Base-by-base conservation (phyloP, 441 rosid species). In the Capsella rubella region DNA sequence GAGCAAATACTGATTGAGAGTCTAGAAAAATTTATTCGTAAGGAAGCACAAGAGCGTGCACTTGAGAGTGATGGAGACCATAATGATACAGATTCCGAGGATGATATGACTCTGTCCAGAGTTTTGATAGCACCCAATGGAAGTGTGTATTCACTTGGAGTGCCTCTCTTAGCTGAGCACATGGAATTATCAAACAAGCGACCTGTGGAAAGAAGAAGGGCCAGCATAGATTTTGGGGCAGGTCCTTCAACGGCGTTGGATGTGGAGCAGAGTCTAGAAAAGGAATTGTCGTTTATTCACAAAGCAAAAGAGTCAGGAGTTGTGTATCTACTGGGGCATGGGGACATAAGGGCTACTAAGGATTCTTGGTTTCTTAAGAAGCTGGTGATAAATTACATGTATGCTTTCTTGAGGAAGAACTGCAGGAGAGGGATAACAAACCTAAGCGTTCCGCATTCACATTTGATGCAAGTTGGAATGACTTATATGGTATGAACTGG, bases 401-500 rank as follows among this genome's bases (percentile, higher is more conserved):
- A 95, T 60, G 99, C 97, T 13, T 95, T 93, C 87, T 77, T 95
- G 86, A 90, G 98, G 69, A 95, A 90, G 86, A 95, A 93, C 75
- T 81, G 89, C 89, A 78, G 99, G 78, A 91, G 99, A 87, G 97
- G 93, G 70, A 86, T 84, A 2, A 91, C 98, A 11, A 93, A 95
- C 82, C 78, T 91, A 79, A 95, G 97, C 0, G 97, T 93, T 35
- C 99, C 98, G 6, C 99, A 95, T 82, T 84, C 98, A 0, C 83
- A 95, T 80, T 86, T 95, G 52, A 91, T 95, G 92, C 99, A 95
- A 85, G 99, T 95, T 13, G 96, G 99, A 40, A 95, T 95, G 99
- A 95, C 99, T n/a, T 95, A 91, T 81, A 95, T 95, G 99, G 99
- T 95, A 15, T 95, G 84, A 89, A 64, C 67, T 8, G 4, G 53